These are phyloP conservation scores for Kodamaea leandrae DNA, from an alignment of 805 yeast genomes.

Conservation along the genomic window DNA sequence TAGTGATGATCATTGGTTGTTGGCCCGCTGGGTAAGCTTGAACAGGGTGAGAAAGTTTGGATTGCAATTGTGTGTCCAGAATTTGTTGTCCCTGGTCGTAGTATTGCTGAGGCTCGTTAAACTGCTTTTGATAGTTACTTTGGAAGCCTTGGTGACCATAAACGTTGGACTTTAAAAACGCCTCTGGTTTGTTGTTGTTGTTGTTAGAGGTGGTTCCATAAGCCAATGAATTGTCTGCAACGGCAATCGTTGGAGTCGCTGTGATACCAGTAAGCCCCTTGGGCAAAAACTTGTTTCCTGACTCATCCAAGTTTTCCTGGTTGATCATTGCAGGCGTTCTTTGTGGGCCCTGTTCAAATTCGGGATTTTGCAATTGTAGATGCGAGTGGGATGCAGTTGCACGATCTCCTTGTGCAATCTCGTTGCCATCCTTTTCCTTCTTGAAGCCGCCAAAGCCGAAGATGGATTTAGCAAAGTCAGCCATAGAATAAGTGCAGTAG, in stretches of 20 bases:
- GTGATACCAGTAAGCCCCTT: slow-evolving; percentile 39
- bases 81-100: slow-evolving; percentile 11
- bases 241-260: slow-evolving; percentile 60
- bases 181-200: slow-evolving; percentile 19
- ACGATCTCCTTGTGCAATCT: slow-evolving; percentile 13
- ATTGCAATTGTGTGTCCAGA: slow-evolving; percentile 10
- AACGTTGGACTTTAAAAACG: slow-evolving; percentile 20
- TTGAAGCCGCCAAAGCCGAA: slow-evolving; percentile 40
- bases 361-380: not conserved
- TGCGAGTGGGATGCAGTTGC: slow-evolving; percentile 9
- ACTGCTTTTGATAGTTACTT: slow-evolving; percentile 6
- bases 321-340: slow-evolving; percentile 1
- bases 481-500: slow-evolving; percentile 22
- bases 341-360: not conserved
- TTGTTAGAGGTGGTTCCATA: slow-evolving; percentile 57
- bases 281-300: slow-evolving; percentile 29
- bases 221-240: slow-evolving; percentile 59
- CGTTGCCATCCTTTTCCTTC: slow-evolving; percentile 19
- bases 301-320: slow-evolving; percentile 6
- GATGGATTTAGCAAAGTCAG: slow-evolving; percentile 45
- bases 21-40: slow-evolving; percentile 15
- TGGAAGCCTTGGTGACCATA: slow-evolving; percentile 9
- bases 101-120: slow-evolving; percentile 7
- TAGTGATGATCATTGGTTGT: slow-evolving; percentile 35
- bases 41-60: slow-evolving; percentile 10